Base-by-base conservation (phyloP, 139 green algal species). In the Picochlorum sp. region DNA sequence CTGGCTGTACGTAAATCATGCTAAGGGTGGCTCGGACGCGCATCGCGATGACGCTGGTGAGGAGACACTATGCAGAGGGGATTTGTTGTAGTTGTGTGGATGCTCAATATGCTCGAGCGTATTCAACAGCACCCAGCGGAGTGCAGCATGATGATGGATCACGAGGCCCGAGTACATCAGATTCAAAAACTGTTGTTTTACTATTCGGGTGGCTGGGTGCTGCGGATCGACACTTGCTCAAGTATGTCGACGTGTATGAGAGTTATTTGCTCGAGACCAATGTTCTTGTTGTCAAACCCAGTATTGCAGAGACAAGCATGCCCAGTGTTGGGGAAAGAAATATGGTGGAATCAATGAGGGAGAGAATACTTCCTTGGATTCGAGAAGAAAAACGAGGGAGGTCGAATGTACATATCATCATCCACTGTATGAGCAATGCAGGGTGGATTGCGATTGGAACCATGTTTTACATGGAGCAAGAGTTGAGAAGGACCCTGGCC, bases 391-490 rank as follows among this genome's bases (percentile, higher is more conserved):
- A 21, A 9, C 16, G 18, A 24, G 47, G 47, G 16, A 20, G 47
- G 13, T 54, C 47, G 11, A 9, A 44, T 58, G 14, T 38, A 7
- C 54, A 62, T 4, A 49, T 76, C 3, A 38, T 76, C 2, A 46
- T 76, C 0, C 70, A 76, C 6, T 49, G 56, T 28, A 67, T 76
- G 62, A 71, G 58, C 61, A 82, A 82, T 61, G 75, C 75, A 38
- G 75, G 75, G 21, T 82, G 74, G 50, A 51, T 82, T 6, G 74
- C 74, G 2, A 62, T 74, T 26, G 75, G 75, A 9, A 82, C 72
- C 18, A 69, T 82, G 61, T 61, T 81, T 59, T 68, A 73, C 58
- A 58, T 77, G n/a, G 46, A 45, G 18, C 15, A 49, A n/a, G 49
- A 15, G 16, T 18, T 60, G 30, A 46, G n/a, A 18, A 41, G 6